Evolutionary conservation across 1,284 basidiomycete species (phyloP), one percentile per base, ranked within the genome.

Genomic region (Filobasidium uniguttulatum): DNA sequence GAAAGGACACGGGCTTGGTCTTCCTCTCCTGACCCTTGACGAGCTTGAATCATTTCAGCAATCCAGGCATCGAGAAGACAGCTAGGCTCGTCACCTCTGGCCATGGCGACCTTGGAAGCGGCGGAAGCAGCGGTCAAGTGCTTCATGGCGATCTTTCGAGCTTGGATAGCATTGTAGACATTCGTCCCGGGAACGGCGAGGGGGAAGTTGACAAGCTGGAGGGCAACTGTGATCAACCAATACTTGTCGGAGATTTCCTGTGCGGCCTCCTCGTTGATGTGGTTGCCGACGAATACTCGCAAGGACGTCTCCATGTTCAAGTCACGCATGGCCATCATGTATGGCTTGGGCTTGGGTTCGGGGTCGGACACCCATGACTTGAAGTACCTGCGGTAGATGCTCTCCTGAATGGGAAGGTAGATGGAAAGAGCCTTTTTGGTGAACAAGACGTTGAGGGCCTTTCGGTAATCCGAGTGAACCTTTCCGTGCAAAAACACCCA

Each of bases 141-240:
- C 62, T 79, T 77, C 74, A 93, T 79, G 7, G 88, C 87, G 40
- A 76, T 74, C 70, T 96, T 97, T 63, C 93, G 82, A 5, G 89
- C 86, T 71, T 94, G 81, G 61, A 93, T 85, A 1, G 93, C 93
- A 57, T 82, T 85, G 74, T 86, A 98, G 46, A 97, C 81, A 69
- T 97, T 97, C 52, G 93, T 98, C 28, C 94, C 94, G 28, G 90
- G 90, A 44, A 91, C 60, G n/a, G 89, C 83, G 56, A 98, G 73
- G 22, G 93, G 93, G 76, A 98, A 98, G 75, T 98, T 98, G 75
- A 98, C 93, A 51, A 98, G 83, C 69, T 98, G 89, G 40, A 98
- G 82, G 1, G 93, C 88, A 59, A 81, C 73, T 15, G 93, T 97
- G 69, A 98, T 94, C 55, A 78, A 75, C 93, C 93, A 98, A 73